phyloP scores from a whole-genome alignment of 2,329 filamentous ascomycete species.

The Fusarium albosuccineum region DNA sequence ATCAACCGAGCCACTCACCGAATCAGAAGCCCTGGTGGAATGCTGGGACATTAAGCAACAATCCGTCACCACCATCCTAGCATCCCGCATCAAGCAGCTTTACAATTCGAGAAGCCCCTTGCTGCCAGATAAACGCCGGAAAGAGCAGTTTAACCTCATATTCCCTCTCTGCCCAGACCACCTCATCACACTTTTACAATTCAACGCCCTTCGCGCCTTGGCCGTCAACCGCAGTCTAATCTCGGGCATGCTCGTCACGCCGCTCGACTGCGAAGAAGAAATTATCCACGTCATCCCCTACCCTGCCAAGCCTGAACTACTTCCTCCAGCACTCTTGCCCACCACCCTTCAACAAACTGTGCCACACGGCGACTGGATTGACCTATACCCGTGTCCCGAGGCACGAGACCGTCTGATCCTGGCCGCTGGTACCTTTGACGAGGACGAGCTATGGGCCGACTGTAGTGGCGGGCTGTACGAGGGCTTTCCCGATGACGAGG shows the following conservation, averaged over 20 bases:
- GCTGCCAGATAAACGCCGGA: background rate
- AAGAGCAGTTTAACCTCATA: background rate
- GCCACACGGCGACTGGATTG: slow-evolving; percentile 27
- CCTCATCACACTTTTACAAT: slow-evolving; percentile 32
- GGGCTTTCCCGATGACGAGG: too few relatives aligned
- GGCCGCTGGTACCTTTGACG: too few relatives aligned
- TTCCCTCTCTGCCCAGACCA: slow-evolving; percentile 26
- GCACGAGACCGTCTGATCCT: too few relatives aligned
- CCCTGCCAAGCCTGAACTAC: background rate
- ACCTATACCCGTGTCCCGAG: slow-evolving; percentile 18
- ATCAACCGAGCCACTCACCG: background rate
- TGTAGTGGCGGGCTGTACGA: too few relatives aligned
- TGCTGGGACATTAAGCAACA: slow-evolving; percentile 28
- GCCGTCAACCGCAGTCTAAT: slow-evolving; percentile 24
- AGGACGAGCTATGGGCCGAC: too few relatives aligned
- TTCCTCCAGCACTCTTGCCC: slow-evolving; percentile 18
- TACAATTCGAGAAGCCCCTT: slow-evolving; percentile 7
- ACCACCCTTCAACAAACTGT: slow-evolving; percentile 28
- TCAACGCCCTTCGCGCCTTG: slow-evolving; percentile 27
- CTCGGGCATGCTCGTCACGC: slow-evolving; percentile 16
- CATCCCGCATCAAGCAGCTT: background rate
- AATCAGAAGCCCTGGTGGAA: background rate
- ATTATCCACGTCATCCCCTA: slow-evolving; percentile 19
- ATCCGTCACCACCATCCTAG: background rate
- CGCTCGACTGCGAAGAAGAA: slow-evolving; percentile 26